These are phyloP conservation scores for Candida takata DNA, from an alignment of 805 yeast species.

Conservation along the genomic window DNA sequence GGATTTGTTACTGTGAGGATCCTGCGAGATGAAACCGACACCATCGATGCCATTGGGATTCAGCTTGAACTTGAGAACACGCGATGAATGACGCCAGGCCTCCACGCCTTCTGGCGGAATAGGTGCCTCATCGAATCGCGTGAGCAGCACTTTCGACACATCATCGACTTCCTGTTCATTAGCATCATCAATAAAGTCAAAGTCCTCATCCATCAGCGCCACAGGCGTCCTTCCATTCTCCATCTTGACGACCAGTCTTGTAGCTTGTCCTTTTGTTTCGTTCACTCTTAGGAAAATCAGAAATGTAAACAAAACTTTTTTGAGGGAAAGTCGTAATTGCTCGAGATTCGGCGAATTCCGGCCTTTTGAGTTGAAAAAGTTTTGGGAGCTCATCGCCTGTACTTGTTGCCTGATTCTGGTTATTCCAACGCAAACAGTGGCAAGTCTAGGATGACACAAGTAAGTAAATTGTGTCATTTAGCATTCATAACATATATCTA, in stretches of 20 bases:
- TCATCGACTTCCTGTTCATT: constrained; percentile 22
- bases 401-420: background rate
- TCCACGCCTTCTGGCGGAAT: constrained; percentile 26
- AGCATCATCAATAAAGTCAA: constrained; percentile 15
- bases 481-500: too few species aligned
- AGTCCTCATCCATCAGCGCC: constrained; percentile 18
- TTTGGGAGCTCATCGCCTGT: constrained; percentile 14
- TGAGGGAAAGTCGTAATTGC: background rate
- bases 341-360: constrained; percentile 1
- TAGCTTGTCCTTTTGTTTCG: too few species aligned
- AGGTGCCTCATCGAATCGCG: constrained; percentile 29
- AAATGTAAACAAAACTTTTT: constrained; percentile 14
- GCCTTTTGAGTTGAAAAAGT: constrained; percentile 5
- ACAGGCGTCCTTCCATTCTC: constrained; percentile 1
- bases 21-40: constrained; percentile 31
- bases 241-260: too few species aligned
- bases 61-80: constrained; percentile 37
- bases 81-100: constrained; percentile 28
- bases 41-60: constrained; percentile 39
- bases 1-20: constrained; percentile 18
- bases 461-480: too few species aligned
- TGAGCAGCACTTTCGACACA: constrained; percentile 23
- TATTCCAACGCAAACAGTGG: background rate
- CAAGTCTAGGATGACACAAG: background rate
- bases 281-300: too few species aligned